Conservation (phyloP, 257 asterid species). For the Phtheirospermum japonicum region DNA sequence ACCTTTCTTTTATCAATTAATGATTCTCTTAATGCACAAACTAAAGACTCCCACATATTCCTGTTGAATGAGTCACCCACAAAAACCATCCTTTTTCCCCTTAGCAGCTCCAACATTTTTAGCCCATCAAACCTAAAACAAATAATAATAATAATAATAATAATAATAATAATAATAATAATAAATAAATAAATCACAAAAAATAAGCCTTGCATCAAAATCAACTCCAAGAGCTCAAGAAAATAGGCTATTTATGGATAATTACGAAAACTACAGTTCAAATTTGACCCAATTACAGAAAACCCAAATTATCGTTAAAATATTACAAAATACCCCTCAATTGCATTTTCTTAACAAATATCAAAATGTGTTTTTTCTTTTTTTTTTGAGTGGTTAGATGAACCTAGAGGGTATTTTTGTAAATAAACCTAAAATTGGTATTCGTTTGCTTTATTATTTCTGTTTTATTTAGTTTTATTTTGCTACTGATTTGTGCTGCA, state of each 20-base stretch:
- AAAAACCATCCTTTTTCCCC: slow-evolving; percentile 52
- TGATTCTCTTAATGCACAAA: slow-evolving; percentile 50
- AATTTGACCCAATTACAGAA: not conserved
- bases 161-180: too few species aligned
- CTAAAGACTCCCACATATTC: slow-evolving; percentile 69
- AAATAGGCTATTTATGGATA: too few species aligned
- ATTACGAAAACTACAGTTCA: not conserved
- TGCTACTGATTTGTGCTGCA: slow-evolving; percentile 30
- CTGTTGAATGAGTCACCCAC: slow-evolving; percentile 73
- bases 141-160: too few species aligned
- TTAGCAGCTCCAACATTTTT: slow-evolving; percentile 51
- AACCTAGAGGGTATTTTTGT: too few species aligned
- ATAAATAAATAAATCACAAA: not conserved
- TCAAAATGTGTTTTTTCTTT: too few species aligned
- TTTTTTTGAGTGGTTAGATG: too few species aligned
- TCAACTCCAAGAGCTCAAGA: not conserved
- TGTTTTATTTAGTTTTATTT: too few species aligned
- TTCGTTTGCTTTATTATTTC: too few species aligned
- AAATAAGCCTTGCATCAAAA: not conserved
- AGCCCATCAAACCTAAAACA: slow-evolving; percentile 46
- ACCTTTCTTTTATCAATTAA: slow-evolving; percentile 37
- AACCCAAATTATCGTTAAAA: too few species aligned
- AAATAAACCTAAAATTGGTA: too few species aligned
- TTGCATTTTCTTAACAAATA: too few species aligned
- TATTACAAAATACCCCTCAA: too few species aligned